Conservation (phyloP, 2,329 filamentous ascomycete genomes). For the Colletotrichum zoysiae region DNA sequence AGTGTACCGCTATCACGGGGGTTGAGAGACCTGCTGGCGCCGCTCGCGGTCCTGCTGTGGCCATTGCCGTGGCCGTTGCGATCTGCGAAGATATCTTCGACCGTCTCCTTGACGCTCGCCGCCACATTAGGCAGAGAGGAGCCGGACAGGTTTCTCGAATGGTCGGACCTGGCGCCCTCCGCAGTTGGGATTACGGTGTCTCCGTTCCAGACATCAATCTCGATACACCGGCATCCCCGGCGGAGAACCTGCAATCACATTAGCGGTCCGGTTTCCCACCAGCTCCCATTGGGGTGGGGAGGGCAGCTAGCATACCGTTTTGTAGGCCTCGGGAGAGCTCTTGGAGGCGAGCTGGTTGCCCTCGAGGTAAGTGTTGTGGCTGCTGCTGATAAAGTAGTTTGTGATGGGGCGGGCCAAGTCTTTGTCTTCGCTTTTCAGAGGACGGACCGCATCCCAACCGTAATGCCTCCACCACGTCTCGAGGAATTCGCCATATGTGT, state of each 20-base stretch:
- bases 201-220: slow-evolving; percentile 96
- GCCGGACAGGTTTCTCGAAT: slow-evolving; percentile 62
- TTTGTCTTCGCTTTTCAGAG: slow-evolving; percentile 57
- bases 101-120: slow-evolving; percentile 54
- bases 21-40: slow-evolving; percentile 49
- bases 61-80: slow-evolving; percentile 41
- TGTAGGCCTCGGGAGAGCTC: slow-evolving; percentile 83
- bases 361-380: slow-evolving; percentile 92
- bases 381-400: slow-evolving; percentile 95
- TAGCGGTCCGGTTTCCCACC: not conserved
- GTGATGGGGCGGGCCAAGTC: slow-evolving; percentile 79
- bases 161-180: slow-evolving; percentile 54
- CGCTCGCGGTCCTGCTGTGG: slow-evolving; percentile 57
- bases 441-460: slow-evolving; percentile 58
- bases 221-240: slow-evolving; percentile 87
- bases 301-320: slow-evolving; percentile 66
- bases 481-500: slow-evolving; percentile 63
- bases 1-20: slow-evolving; percentile 43
- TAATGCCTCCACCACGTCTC: slow-evolving; percentile 60
- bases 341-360: slow-evolving; percentile 87
- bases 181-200: slow-evolving; percentile 55
- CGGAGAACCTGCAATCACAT: slow-evolving; percentile 69
- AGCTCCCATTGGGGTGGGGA: not conserved
- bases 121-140: slow-evolving; percentile 61
- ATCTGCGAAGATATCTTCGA: slow-evolving; percentile 48